Evolutionary conservation across 2,329 filamentous ascomycete genomes (phyloP), one percentile per base, ranked within the genome.

Genomic region (Sporothrix mexicana): DNA sequence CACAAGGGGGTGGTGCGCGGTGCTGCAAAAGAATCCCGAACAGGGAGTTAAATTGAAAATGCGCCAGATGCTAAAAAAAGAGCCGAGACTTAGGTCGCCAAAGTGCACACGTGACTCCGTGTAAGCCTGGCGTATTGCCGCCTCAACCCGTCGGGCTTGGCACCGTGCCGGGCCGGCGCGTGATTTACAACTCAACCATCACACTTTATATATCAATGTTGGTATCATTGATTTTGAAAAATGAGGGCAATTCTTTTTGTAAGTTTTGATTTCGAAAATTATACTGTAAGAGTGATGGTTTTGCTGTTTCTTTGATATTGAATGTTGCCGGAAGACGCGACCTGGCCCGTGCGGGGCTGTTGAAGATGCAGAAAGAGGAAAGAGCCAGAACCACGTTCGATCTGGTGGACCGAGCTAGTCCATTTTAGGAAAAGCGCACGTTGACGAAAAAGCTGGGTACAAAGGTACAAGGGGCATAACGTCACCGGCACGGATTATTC

Each of bases 401-500:
- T 17, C 20, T 23, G 9, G 45, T 23, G 59, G 57, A 53, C 17
- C 17, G 2, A 57, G 8, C 73, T 75, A 74, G 70, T 45, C 57
- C 45, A 6, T 8, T 49, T 69, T 47, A 20, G 41, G 51, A 23
- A 36, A 25, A 6, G 51, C 55, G 53, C 69, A 70, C 64, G 73
- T 76, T 69, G 74, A 59, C 17, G 69, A 41, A 70, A 73, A 55
- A 57, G 62, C 9, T 13, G 59, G 72, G 72, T 47, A 71, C 51
- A 36, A 10, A 70, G 47, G 47, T 47, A 70, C 49, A 70, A 45
- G 51, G 59, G 43, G 30, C 62, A 43, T 57, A 71, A 72, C 71
- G 74, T 73, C 73, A 70, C 45, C 72, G 74, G 74, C 72, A 71
- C 73, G 77, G 74, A 74, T 74, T 74, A 70, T 76, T 76, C 67